Conservation (phyloP, 2,329 filamentous ascomycete species). For the Gliomastix tumulicola region DNA sequence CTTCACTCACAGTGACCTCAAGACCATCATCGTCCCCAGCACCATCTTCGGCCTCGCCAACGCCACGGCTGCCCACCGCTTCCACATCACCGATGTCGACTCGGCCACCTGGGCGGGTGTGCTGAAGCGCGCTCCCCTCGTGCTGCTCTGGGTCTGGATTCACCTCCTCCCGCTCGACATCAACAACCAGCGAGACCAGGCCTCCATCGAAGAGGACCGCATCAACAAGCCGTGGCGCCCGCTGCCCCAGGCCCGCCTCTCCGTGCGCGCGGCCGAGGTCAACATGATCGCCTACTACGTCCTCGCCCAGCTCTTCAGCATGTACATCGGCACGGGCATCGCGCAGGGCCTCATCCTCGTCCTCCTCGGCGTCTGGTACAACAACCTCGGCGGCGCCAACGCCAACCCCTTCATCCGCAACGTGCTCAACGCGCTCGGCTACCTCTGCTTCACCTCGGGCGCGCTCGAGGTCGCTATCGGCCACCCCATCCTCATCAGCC, state of each 20-base stretch:
- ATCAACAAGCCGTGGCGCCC: conserved; percentile 30
- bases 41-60: not conserved
- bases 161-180: conserved; percentile 17
- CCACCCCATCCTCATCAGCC: conserved; percentile 11
- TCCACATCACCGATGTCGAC: too few relatives aligned
- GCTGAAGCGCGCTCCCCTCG: conserved; percentile 1
- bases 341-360: conserved; percentile 16
- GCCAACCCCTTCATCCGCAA: conserved; percentile 12
- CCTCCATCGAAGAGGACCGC: conserved; percentile 22
- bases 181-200: conserved; percentile 23
- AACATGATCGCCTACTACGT: conserved; percentile 8
- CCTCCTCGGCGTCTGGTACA: conserved; percentile 26
- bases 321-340: conserved; percentile 11
- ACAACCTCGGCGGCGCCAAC: conserved; percentile 19
- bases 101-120: too few relatives aligned
- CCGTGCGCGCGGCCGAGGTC: not conserved
- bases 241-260: conserved; percentile 8
- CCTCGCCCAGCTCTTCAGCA: conserved; percentile 12
- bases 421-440: conserved; percentile 10
- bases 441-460: conserved; percentile 4
- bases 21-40: not conserved
- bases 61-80: too few relatives aligned
- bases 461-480: conserved; percentile 7
- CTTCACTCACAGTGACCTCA: not conserved
- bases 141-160: conserved; percentile 4